phyloP scores from a whole-genome alignment of 2,329 filamentous ascomycete genomes.

The Gliomastix tumulicola region DNA sequence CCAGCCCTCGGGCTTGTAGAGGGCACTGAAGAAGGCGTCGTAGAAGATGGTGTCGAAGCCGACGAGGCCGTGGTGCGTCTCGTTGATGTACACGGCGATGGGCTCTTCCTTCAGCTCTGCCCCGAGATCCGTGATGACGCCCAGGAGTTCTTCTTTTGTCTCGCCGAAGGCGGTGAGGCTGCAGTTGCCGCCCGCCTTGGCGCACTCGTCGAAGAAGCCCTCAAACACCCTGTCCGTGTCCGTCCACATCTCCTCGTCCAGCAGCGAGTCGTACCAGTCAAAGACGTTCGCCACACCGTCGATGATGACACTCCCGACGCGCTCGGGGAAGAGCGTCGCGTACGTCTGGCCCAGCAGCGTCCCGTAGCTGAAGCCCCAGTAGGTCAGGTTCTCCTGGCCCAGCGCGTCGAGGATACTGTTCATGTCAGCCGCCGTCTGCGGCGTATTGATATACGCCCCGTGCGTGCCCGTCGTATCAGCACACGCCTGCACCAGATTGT shows the following conservation, averaged over 20 bases:
- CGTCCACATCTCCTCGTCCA: slow-evolving; percentile 15
- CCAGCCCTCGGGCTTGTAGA: slow-evolving; percentile 31
- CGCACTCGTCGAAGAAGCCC: slow-evolving; percentile 25
- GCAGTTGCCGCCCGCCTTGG: slow-evolving; percentile 36
- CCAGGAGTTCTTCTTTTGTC: slow-evolving; percentile 26
- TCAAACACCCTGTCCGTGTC: slow-evolving; percentile 20
- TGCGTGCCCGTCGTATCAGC: slow-evolving; percentile 35
- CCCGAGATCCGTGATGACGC: slow-evolving; percentile 22
- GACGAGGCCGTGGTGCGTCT: slow-evolving; percentile 26
- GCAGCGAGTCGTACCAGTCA: slow-evolving; percentile 19
- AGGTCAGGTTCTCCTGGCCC: slow-evolving; percentile 39
- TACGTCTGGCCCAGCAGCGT: slow-evolving; percentile 31
- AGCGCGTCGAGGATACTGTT: slow-evolving; percentile 59
- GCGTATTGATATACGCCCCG: slow-evolving; percentile 37
- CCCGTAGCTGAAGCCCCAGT: slow-evolving; percentile 36
- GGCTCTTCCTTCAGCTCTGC: slow-evolving; percentile 27
- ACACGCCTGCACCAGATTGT: slow-evolving; percentile 5
- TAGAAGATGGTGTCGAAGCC: slow-evolving; percentile 25
- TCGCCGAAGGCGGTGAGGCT: slow-evolving; percentile 20
- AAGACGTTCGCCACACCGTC: slow-evolving; percentile 25
- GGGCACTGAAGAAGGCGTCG: slow-evolving; percentile 25
- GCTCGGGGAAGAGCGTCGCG: slow-evolving; percentile 25
- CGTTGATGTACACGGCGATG: slow-evolving; percentile 33
- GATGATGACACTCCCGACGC: slow-evolving; percentile 22
- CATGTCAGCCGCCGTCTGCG: slow-evolving; percentile 44